Evolutionary conservation across 495 filamentous ascomycete species (phyloP).

Genomic region (Lentithecium fluviatile): DNA sequence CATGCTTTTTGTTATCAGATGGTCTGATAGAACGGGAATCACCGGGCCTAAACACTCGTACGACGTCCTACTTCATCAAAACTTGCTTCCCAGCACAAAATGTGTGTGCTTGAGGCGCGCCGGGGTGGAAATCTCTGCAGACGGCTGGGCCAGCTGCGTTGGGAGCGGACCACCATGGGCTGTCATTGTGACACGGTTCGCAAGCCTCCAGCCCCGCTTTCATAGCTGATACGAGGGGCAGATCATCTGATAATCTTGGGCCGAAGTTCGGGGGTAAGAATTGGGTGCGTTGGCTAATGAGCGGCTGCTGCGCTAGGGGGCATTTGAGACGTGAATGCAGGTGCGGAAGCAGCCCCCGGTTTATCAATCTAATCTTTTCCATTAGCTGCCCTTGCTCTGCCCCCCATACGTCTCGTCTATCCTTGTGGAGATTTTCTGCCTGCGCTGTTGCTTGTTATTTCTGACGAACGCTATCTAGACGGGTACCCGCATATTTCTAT

Average conservation of each 20-base stretch:
- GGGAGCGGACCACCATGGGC: no score
- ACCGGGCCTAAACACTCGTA: no score
- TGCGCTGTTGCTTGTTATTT: not conserved
- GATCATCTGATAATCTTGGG: not conserved
- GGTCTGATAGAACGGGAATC: no score
- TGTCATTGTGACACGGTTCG: no score
- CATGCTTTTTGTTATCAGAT: not conserved
- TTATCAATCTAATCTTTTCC: conserved; percentile 31
- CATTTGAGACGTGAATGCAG: not conserved
- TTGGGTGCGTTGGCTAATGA: conserved; percentile 1
- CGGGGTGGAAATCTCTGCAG: no score
- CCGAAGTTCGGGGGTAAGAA: not conserved
- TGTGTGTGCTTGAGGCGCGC: no score
- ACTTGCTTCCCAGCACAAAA: no score
- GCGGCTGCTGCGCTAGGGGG: not conserved
- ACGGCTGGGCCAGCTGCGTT: no score
- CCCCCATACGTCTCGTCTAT: not conserved
- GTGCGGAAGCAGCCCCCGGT: conserved; percentile 7
- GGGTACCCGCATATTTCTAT: not conserved
- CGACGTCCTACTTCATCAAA: not conserved
- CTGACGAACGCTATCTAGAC: not conserved
- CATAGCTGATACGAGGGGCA: not conserved
- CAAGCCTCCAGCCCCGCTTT: not conserved
- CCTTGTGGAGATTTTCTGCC: not conserved
- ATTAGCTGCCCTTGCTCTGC: conserved; percentile 3